These are phyloP conservation scores for Metschnikowia lachancei DNA, from an alignment of 805 yeast species.

Conservation along the genomic window DNA sequence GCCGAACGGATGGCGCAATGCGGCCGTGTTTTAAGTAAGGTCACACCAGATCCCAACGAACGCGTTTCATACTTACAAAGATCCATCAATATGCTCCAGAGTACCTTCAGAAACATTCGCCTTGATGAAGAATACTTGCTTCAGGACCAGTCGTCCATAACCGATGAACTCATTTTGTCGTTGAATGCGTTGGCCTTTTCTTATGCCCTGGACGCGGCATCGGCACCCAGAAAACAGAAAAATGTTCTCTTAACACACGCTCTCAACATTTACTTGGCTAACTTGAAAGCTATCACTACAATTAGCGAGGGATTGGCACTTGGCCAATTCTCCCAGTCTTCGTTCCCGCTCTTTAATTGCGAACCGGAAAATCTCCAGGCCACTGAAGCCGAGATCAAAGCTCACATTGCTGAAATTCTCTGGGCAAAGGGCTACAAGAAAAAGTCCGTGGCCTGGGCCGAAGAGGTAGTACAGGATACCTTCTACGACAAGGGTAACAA, in stretches of 20 bases:
- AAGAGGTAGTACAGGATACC: conserved; percentile 39
- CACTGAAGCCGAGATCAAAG: conserved; percentile 31
- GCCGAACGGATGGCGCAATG: conserved; percentile 42
- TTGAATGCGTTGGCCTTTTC: conserved; percentile 36
- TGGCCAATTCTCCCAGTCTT: conserved; percentile 24
- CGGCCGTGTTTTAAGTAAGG: conserved; percentile 34
- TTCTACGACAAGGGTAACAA: conserved; percentile 30
- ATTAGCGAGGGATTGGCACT: conserved; percentile 21
- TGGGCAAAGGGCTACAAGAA: conserved; percentile 40
- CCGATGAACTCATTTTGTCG: conserved; percentile 37
- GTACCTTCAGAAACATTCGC: conserved; percentile 27
- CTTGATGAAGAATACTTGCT: conserved; percentile 28
- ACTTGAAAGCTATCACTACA: conserved; percentile 26
- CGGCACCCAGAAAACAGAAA: conserved; percentile 11
- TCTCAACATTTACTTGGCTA: conserved; percentile 38
- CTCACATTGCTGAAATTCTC: conserved; percentile 41
- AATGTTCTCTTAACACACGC: conserved; percentile 24
- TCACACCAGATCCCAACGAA: conserved; percentile 21
- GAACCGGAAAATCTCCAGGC: conserved; percentile 28
- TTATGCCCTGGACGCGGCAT: conserved; percentile 20
- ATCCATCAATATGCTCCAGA: conserved; percentile 32
- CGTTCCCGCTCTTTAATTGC: conserved; percentile 39
- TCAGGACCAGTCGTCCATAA: conserved; percentile 27
- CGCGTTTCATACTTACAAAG: conserved; percentile 29
- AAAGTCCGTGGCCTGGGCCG: conserved; percentile 42